Base-by-base conservation (phyloP, 2,329 filamentous ascomycete genomes). In the Penicillium brevicompactum region DNA sequence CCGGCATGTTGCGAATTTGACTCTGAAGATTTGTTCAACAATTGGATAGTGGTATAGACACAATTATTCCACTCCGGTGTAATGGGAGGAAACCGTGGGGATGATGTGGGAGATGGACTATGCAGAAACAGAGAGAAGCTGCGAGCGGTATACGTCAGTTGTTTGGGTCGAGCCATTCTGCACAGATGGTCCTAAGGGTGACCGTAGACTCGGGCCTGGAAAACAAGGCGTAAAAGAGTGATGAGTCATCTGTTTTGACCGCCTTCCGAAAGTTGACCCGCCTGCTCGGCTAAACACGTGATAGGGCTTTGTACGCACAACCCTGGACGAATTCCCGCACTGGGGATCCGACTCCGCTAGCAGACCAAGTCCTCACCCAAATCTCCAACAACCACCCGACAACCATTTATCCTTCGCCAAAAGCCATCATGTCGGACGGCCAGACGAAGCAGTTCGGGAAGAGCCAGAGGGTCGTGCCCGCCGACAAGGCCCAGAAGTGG, bases 401-500 rank as follows among this genome's bases (percentile, higher is more conserved):
- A 75, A 75, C 71, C 68, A 71, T 69, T 67, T 65, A 67, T 67
- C 61, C 73, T 75, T 76, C 73, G 72, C 66, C 69, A 72, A 67
- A 66, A 71, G 74, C 74, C 76, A 80, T 80, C 76, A 84, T 83
- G 84, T 80, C 80, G 78, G 80, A 78, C 70, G 75, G 72, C 70
- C 83, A 85, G 82, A 90, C 88, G 76, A 96, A 96, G 91, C 93
- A 90, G 86, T 97, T 96, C 86, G 92, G 92, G 84, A 94, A 94
- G 87, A 91, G 91, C 82, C 90, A 91, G 84, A 88, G 93, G 84
- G 86, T 89, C 80, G 88, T 97, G 80, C 92, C 84, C 80, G 84
- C 85, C 77, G 87, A 96, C 82, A 96, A 95, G 90, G 93, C 93
- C 75, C 87, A 90, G 86, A 97, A 97, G 85, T 99, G 93, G 91